Evolutionary conservation across 495 filamentous ascomycete species (phyloP), one percentile per base, ranked within the genome.

Genomic region (Talaromyces ruber): DNA sequence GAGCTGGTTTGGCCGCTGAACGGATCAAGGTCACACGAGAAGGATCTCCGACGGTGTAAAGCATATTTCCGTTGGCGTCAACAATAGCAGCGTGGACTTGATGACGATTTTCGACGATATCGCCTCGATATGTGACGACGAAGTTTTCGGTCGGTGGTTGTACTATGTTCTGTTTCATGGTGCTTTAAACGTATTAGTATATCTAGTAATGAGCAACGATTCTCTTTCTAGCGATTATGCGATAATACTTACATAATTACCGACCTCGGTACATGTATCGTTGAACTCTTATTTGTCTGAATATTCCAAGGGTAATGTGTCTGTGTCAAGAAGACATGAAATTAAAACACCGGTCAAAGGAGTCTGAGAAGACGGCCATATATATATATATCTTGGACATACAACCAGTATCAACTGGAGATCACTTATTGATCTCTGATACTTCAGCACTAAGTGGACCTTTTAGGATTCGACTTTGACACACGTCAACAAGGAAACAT

Each of bases 1-100:
- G 76, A 0, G 68, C 66, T 0, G 76, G 77, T 57, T 80, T 80
- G 12, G 76, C 75, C 0, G 74, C 70, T 9, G 76, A 80, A 14
- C 76, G 72, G 18, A 67, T 65, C 8, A 78, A 67, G 0, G 76
- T 80, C 9, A 74, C 29, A 18, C 75, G 68, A 4, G 62, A 59
- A 2, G 77, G 72, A 54, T 80, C 64, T 9, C 76, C 76, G 4
- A 77, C 67, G 11, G 63, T 57, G 52, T 68, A 74, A 8, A 79
- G 67, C 1, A 77, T 60, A 3, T 60, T 62, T 8, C 45, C 76
- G 4, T 64, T 66, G 9, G 67, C 59, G 37, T 76, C 71, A 18
- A 68, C 64, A 2, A 80, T 50, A 9, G 75, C 72, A 18, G 72
- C 73, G 59, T 78, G 76, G 57, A 78, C 64, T 18, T 8, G 30